Evolutionary conservation across 768 basidiomycete genomes (phyloP).

Genomic region (Boletus fagicola): DNA sequence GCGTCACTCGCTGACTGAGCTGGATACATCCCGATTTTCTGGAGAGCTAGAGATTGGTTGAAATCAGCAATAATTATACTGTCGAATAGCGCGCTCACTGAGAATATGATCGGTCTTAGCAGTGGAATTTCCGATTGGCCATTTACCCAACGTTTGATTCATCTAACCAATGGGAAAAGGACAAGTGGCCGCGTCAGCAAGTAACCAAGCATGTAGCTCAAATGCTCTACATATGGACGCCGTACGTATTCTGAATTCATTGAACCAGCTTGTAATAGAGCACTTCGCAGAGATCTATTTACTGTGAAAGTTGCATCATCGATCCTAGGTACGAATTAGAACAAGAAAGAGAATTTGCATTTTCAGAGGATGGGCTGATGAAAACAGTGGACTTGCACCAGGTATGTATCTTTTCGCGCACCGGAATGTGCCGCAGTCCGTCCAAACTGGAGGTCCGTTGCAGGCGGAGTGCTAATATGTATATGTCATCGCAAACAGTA

Average conservation of each 20-base stretch:
- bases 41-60: neutral
- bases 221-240: neutral
- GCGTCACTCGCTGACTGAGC: conserved; percentile 1
- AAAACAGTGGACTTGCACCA: neutral
- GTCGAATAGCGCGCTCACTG: neutral
- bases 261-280: neutral
- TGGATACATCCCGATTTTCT: neutral
- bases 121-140: neutral
- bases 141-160: neutral
- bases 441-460: too few relatives aligned
- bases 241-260: too few relatives aligned
- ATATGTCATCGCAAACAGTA: too few relatives aligned
- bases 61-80: neutral
- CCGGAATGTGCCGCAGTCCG: neutral
- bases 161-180: neutral
- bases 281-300: too few relatives aligned
- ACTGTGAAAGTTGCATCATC: too few relatives aligned
- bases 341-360: neutral
- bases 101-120: neutral
- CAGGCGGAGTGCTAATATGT: too few relatives aligned
- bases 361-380: neutral
- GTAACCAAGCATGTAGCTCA: neutral
- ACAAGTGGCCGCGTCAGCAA: neutral
- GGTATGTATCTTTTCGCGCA: too few relatives aligned
- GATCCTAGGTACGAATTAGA: too few relatives aligned